Base-by-base conservation (phyloP, 2,329 filamentous ascomycete genomes). In the Beauveria varroae region DNA sequence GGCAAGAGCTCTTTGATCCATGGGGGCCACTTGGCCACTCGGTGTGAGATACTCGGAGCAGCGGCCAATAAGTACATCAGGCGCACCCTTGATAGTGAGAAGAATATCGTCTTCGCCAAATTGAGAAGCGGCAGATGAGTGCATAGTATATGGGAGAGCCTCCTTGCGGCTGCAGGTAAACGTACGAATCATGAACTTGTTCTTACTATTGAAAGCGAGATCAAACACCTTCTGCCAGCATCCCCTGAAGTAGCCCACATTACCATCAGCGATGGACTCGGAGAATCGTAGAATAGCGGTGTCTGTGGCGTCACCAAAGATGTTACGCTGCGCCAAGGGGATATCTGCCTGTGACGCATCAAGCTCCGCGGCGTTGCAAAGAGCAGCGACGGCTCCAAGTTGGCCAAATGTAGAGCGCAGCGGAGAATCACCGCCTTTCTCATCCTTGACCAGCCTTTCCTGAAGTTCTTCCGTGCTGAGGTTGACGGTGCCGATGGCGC, bases 181-280 rank as follows among this genome's bases (percentile, higher is more conserved):
- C 0, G 86, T 81, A 40, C 84, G 80, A 60, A 92, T 82, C 85
- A 91, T 92, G 70, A 86, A 92, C 73, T 93, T 93, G 75, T 91
- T 92, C 77, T 90, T 90, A 74, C 87, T 90, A 75, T 92, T 92
- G 72, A 93, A 93, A 0, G 87, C 83, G 30, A 90, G 76, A 59
- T 88, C 85, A 66, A 86, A 91, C 2, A 82, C 80, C 57, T 82
- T 86, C 57, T 81, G 81, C 87, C 87, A 91, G 64, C 80, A 77
- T 16, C 79, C 77, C 8, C 86, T 81, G 5, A 88, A 74, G 56
- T 87, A 81, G 0, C 79, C 73, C 0, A 90, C 84, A 0, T 83
- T 75, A 0, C 82, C 82, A 0, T 66, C 64, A 2, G 66, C 67
- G 0, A 92, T 77, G 3, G 76, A 76, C 70, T 92, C 88, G 0